Evolutionary conservation across 2,329 filamentous ascomycete genomes (phyloP).

Genomic region (Talaromyces sp.): DNA sequence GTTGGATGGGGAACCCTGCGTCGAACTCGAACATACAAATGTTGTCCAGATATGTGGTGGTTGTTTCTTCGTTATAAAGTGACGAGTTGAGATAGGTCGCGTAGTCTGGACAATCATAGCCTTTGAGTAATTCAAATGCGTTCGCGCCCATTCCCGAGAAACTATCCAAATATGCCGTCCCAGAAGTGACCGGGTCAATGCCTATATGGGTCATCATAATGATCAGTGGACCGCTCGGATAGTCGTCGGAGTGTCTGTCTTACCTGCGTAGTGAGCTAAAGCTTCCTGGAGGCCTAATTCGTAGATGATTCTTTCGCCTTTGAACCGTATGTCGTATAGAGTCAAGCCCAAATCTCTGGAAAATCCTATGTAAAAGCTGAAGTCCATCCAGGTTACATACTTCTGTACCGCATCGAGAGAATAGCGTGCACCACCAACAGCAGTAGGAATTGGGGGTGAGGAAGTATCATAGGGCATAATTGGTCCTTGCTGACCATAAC

Average conservation of each 20-base stretch:
- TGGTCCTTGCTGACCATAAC: neutral
- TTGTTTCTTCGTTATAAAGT: neutral
- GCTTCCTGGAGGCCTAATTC: neutral
- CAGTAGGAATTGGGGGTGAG: neutral
- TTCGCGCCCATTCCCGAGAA: neutral
- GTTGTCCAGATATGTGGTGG: neutral
- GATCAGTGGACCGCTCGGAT: neutral
- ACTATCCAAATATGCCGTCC: neutral
- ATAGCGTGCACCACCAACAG: neutral
- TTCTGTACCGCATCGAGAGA: neutral
- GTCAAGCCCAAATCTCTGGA: neutral
- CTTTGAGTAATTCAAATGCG: neutral
- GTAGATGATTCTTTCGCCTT: neutral
- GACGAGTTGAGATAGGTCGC: neutral
- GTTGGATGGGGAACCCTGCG: neutral
- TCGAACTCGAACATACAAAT: neutral
- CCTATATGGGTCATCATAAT: neutral
- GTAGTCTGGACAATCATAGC: neutral
- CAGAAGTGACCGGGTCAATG: neutral
- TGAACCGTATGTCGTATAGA: neutral
- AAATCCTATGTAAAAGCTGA: neutral
- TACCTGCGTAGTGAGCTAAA: neutral
- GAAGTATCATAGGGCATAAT: neutral
- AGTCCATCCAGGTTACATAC: neutral
- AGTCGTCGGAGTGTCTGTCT: neutral